Percentiles rank a stretch among this genome's conserved stretches.
Conservation (phyloP, 345 rosid species). For the Arabis hirsuta region DNA sequence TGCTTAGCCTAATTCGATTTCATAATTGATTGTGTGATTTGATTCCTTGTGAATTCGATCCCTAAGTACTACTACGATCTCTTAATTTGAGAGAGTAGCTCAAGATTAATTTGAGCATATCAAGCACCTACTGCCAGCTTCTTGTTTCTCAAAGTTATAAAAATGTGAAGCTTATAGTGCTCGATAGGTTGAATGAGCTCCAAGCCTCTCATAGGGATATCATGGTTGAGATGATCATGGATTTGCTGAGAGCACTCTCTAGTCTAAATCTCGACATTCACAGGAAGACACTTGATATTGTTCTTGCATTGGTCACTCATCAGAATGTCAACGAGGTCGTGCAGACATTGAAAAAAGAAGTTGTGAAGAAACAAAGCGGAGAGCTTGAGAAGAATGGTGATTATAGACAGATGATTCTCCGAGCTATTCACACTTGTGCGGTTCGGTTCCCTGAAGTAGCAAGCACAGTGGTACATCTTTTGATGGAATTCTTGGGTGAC, state of each 20-base stretch:
- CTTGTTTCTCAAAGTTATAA: slow-evolving; percentile 83
- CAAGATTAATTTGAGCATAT: too few species aligned
- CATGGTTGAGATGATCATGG: slow-evolving; percentile 86
- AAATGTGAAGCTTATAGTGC: slow-evolving; percentile 85
- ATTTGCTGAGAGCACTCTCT: slow-evolving; percentile 82
- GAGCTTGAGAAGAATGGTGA: slow-evolving; percentile 90
- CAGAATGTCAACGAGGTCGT: slow-evolving; percentile 78
- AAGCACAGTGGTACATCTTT: slow-evolving; percentile 79
- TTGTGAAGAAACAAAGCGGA: slow-evolving; percentile 78
- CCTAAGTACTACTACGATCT: too few species aligned
- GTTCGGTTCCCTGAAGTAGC: slow-evolving; percentile 91
- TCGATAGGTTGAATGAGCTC: slow-evolving; percentile 78
- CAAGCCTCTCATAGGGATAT: slow-evolving; percentile 68
- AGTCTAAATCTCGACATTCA: slow-evolving; percentile 81
- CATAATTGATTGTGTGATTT: too few species aligned
- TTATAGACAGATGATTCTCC: slow-evolving; percentile 86
- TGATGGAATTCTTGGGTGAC: slow-evolving; percentile 93
- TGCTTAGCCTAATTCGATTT: too few species aligned
- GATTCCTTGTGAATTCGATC: too few species aligned
- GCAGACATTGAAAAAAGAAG: slow-evolving; percentile 79
- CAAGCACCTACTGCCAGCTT: slow-evolving; percentile 79
- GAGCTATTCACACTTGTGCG: slow-evolving; percentile 86
- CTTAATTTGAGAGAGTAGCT: too few species aligned
- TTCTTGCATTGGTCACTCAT: slow-evolving; percentile 74
- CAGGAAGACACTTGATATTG: slow-evolving; percentile 82